Conservation (phyloP, 1,139 yeast species). For the Protomyces arabidopsidicola region DNA sequence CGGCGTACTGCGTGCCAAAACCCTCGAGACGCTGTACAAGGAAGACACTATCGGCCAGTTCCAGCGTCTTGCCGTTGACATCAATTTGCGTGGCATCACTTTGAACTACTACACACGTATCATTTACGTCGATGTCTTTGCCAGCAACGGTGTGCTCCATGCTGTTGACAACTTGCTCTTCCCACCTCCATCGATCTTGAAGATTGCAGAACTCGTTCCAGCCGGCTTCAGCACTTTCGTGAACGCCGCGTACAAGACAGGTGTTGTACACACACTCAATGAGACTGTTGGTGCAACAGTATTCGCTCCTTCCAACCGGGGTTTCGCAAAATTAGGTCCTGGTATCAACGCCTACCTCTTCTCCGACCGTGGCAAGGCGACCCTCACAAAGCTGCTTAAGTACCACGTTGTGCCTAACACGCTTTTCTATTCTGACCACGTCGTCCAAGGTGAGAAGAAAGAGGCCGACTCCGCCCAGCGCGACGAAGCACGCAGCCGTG, state of each 20-base stretch:
- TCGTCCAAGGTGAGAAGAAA: conserved; percentile 2
- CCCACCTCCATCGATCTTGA: conserved; percentile 25
- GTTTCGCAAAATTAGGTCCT: conserved; percentile 29
- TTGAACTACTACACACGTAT: conserved; percentile 29
- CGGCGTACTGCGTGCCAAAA: conserved; percentile 27
- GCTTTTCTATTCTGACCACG: conserved; percentile 29
- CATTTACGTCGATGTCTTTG: conserved; percentile 27
- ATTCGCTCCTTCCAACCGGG: conserved; percentile 30
- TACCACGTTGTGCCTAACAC: conserved; percentile 30
- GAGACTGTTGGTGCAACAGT: conserved; percentile 27
- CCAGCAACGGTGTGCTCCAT: conserved; percentile 30
- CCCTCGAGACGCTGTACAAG: conserved; percentile 26
- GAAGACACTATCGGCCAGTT: conserved; percentile 25
- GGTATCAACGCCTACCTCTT: conserved; percentile 29
- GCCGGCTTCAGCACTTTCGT: conserved; percentile 26
- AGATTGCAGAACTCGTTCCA: conserved; percentile 20
- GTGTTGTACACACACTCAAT: conserved; percentile 24
- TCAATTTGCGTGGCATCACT: conserved; percentile 25
- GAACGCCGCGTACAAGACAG: conserved; percentile 30
- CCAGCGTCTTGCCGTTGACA: conserved; percentile 29
- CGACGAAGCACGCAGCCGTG: conserved; percentile 8
- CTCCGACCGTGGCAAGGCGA: conserved; percentile 27
- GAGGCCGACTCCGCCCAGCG: conserved; percentile 15
- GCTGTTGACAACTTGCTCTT: conserved; percentile 27
- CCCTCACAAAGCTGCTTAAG: conserved; percentile 27